Base-by-base conservation (phyloP, 2,329 filamentous ascomycete genomes). In the Phialemoniopsis sp. region DNA sequence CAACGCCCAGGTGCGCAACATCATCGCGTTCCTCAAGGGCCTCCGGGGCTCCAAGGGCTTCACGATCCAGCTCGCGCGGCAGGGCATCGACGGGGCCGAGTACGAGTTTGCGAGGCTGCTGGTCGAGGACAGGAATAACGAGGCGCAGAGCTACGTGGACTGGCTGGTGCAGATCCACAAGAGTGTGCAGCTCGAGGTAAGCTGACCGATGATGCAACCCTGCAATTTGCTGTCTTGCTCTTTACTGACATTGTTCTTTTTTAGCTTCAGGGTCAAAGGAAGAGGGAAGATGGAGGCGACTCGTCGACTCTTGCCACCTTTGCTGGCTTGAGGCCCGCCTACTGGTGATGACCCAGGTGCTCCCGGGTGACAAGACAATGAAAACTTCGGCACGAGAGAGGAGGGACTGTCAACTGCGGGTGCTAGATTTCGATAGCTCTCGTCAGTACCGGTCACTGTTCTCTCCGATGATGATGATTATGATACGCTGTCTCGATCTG, bases 121-220 rank as follows among this genome's bases (percentile, higher is more conserved):
- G 49, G 82, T 95, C 26, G 93, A 98, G 65, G 93, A 98, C 58
- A 79, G 93, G 48, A 97, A 97, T 62, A 95, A 95, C 51, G 93
- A 98, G 67, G 93, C 93, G 29, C 90, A 95, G 66, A 95, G 87
- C 58, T 98, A 97, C 63, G 93, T 97, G 28, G 93, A 98, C 66
- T 98, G 93, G 93, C 72, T 98, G 55, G 93, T 98, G 42, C 87
- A 95, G 63, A 76, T 97, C 46, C 93, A 98, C 65, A 85, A 91
- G 53, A 83, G 87, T 50, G 93, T 98, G 48, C 90, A 95, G 59
- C 72, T 95, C 47, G 93, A 98, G 76, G 80, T 85, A 62, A 64
- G 76, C 64, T n/a, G n/a, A n/a, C n/a, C n/a, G n/a, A n/a, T n/a
- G n/a, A n/a, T n/a, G n/a, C n/a, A n/a, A n/a, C n/a, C n/a, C n/a